A percentile compares a stretch with the other conserved stretches of the same genome.
phyloP scores from a whole-genome alignment of 106 monocot species.

The Apostasia ramifera region DNA sequence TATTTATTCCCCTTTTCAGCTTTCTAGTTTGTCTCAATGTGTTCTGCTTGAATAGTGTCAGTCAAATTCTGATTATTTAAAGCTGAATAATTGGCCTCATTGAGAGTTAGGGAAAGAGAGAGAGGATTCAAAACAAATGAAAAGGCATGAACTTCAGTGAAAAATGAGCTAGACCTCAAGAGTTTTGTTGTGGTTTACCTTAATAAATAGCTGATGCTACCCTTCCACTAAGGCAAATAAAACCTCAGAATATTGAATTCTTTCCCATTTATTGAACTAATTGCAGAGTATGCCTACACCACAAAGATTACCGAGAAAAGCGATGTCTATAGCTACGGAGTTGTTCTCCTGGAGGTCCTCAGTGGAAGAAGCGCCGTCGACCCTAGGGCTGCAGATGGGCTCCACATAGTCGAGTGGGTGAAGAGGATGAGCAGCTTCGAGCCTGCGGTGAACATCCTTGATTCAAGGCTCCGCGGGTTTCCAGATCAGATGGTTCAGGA shows the following conservation, averaged over 20 bases:
- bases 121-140: too few species aligned
- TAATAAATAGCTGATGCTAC: background rate
- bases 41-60: too few species aligned
- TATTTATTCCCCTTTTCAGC: too few species aligned
- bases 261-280: background rate
- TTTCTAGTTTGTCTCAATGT: too few species aligned
- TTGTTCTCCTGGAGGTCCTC: conserved; percentile 91
- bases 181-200: background rate
- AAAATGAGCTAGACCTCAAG: too few species aligned
- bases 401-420: conserved; percentile 94
- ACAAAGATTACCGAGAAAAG: conserved; percentile 94
- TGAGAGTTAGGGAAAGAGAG: too few species aligned
- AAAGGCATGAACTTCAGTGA: too few species aligned
- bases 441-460: conserved; percentile 52
- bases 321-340: conserved; percentile 96
- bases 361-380: conserved; percentile 77
- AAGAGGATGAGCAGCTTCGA: conserved; percentile 88
- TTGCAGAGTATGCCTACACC: conserved; percentile 86
- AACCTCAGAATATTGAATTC: background rate
- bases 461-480: conserved; percentile 53
- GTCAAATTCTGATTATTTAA: too few species aligned
- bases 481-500: conserved; percentile 86
- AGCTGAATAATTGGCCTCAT: too few species aligned
- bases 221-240: background rate
- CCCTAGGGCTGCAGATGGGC: conserved; percentile 37